Percentiles rank a stretch among this genome's conserved stretches.
These are phyloP conservation scores for Dalechampia spathulata DNA, from an alignment of 441 rosid genomes.

Conservation along the genomic window DNA sequence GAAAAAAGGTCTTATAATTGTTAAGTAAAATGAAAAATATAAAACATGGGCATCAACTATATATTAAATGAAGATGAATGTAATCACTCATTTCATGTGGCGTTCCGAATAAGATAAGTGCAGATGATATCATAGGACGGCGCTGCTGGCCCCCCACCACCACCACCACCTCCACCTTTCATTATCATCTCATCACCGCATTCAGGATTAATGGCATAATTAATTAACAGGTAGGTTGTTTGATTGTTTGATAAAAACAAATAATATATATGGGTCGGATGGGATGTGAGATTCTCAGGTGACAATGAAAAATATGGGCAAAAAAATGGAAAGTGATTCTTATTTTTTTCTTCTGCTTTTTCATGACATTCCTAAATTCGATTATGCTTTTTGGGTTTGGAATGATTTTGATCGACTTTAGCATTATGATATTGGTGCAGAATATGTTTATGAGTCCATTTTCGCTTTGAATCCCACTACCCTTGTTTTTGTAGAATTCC, in stretches of 20 bases:
- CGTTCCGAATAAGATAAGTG: constrained; percentile 43
- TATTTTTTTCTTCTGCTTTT: no score
- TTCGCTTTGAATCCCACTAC: constrained; percentile 5
- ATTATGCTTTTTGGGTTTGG: not conserved
- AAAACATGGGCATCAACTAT: no score
- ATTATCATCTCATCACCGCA: constrained; percentile 16
- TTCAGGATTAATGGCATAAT: no score
- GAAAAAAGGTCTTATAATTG: no score
- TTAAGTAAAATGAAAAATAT: no score
- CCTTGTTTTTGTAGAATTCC: constrained; percentile 1
- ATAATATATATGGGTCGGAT: not conserved
- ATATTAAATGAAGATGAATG: no score
- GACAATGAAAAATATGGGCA: not conserved
- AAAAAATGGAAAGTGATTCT: not conserved
- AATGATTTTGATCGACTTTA: not conserved
- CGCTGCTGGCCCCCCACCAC: constrained; percentile 13
- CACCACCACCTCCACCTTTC: constrained; percentile 35
- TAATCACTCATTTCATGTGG: no score
- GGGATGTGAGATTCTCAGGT: constrained; percentile 9
- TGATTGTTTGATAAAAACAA: no score
- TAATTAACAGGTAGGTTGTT: no score
- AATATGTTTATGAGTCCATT: constrained; percentile 4
- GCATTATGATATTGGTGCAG: constrained; percentile 1
- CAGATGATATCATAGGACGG: constrained; percentile 59
- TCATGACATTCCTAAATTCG: not conserved